Percentiles rank a stretch among this genome's conserved stretches.
Conservation (phyloP, 2,329 filamentous ascomycete genomes). For the Aquanectria penicillioides region DNA sequence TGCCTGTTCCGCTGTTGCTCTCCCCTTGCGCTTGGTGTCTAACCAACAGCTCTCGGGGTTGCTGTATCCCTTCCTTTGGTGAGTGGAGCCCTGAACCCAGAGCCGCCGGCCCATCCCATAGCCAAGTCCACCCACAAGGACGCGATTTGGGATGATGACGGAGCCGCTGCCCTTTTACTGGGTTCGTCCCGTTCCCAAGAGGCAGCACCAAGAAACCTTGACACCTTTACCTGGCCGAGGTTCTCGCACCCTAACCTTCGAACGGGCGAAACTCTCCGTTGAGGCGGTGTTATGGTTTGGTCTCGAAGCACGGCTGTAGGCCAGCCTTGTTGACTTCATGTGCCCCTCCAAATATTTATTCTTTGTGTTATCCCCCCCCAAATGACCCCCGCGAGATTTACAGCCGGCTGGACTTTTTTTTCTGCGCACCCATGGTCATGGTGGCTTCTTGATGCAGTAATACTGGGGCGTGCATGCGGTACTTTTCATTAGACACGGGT, state of each 20-base stretch:
- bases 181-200: slow-evolving; percentile 16
- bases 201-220: neutral
- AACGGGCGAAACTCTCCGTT: slow-evolving; percentile 7
- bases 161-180: slow-evolving; percentile 17
- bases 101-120: slow-evolving; percentile 11
- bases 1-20: too few species aligned
- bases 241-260: slow-evolving; percentile 1
- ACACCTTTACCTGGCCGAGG: slow-evolving; percentile 7
- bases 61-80: slow-evolving; percentile 8
- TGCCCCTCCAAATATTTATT: too few species aligned
- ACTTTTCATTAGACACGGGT: slow-evolving; percentile 27
- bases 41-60: neutral
- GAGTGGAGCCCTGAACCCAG: slow-evolving; percentile 17
- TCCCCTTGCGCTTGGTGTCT: too few species aligned
- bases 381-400: neutral
- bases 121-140: slow-evolving; percentile 20
- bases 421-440: slow-evolving; percentile 17
- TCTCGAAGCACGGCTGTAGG: neutral
- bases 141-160: slow-evolving; percentile 33
- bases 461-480: slow-evolving; percentile 23
- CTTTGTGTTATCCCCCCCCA: neutral
- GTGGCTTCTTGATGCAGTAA: slow-evolving; percentile 23
- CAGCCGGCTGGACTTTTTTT: slow-evolving; percentile 14
- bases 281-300: neutral
- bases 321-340: too few species aligned